phyloP scores from a whole-genome alignment of 2,329 filamentous ascomycete genomes.

The Berkeleyomyces rouxiae region DNA sequence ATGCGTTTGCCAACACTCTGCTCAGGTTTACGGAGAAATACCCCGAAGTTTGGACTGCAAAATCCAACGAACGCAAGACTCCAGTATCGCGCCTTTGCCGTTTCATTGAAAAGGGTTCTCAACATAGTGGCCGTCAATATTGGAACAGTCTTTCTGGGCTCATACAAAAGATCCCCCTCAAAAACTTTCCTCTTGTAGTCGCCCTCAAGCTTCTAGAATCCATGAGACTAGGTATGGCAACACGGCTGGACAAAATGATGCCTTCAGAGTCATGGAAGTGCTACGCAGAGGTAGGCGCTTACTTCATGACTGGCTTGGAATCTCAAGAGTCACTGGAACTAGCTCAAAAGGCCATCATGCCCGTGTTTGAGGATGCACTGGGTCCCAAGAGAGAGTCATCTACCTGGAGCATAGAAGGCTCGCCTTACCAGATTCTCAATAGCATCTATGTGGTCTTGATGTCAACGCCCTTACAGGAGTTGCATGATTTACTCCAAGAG shows the following conservation, averaged over 20 bases:
- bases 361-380: conserved; percentile 39
- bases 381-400: conserved; percentile 27
- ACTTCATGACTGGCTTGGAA: conserved; percentile 31
- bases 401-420: conserved; percentile 16
- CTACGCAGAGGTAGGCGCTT: conserved; percentile 49
- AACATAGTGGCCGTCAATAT: conserved; percentile 53
- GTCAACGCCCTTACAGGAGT: not conserved
- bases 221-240: conserved; percentile 52
- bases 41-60: conserved; percentile 49
- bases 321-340: conserved; percentile 31
- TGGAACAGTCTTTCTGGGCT: conserved; percentile 56
- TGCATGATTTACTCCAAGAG: conserved; percentile 15
- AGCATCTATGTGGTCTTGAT: conserved; percentile 6
- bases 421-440: conserved; percentile 10
- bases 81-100: conserved; percentile 42
- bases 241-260: conserved; percentile 55
- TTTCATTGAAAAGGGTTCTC: conserved; percentile 71
- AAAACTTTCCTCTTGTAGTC: conserved; percentile 29
- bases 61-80: conserved; percentile 31
- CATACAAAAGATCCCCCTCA: conserved; percentile 39
- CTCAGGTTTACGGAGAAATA: conserved; percentile 45
- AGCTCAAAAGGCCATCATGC: conserved; percentile 33
- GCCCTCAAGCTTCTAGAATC: conserved; percentile 47
- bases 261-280: conserved; percentile 59
- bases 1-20: conserved; percentile 52